A percentile compares a stretch with the other conserved stretches of the same genome.
Evolutionary conservation across 2,329 filamentous ascomycete species (phyloP).

Genomic region (Alternaria angustiovoidea): DNA sequence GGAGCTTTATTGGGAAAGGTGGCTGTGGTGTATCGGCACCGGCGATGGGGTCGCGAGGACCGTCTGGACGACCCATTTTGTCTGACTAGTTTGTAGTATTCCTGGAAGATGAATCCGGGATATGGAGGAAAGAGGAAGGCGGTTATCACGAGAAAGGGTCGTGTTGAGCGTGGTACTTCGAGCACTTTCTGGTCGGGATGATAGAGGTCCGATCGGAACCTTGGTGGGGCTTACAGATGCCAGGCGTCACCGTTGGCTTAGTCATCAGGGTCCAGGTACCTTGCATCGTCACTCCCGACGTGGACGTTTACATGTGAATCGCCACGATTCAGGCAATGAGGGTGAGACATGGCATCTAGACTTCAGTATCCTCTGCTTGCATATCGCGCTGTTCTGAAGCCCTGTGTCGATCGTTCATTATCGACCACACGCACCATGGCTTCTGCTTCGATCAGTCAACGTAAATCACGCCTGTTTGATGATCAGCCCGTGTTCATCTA

Average conservation of each 20-base stretch:
- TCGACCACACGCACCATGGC: conserved; percentile 27
- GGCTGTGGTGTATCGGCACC: conserved; percentile 74
- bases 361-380: not conserved
- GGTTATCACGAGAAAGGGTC: not conserved
- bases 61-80: conserved; percentile 38
- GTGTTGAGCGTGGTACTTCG: conserved; percentile 9
- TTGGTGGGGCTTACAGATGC: conserved; percentile 19
- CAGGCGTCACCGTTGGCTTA: conserved; percentile 16
- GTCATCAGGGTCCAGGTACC: conserved; percentile 9
- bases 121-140: not conserved
- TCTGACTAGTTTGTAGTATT: not conserved
- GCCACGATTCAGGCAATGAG: not conserved
- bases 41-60: conserved; percentile 61
- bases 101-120: not conserved
- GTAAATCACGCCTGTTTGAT: conserved; percentile 25
- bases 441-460: conserved; percentile 16
- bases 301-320: not conserved
- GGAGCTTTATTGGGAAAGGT: conserved; percentile 84
- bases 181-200: conserved; percentile 23
- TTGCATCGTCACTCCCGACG: not conserved
- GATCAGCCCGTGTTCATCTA: conserved; percentile 64
- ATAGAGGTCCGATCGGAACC: conserved; percentile 21
- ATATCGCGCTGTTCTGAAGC: not conserved
- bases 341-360: not conserved
- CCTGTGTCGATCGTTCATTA: not conserved